phyloP scores from a whole-genome alignment of 441 rosid genomes.

The Euphorbia schlechtendalii region DNA sequence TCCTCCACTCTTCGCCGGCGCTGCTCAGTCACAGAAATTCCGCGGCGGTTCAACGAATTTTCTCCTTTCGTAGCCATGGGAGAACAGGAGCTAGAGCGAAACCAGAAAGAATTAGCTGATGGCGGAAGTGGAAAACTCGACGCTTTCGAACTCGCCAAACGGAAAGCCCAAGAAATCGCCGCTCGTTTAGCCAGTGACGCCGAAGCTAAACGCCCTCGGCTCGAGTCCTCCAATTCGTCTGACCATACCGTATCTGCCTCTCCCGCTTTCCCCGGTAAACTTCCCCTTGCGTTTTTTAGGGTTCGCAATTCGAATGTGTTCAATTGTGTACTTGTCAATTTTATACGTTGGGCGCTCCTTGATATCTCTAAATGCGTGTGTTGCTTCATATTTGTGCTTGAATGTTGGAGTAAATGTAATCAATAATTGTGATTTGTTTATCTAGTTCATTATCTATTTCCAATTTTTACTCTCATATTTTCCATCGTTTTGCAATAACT shows the following conservation, averaged over 20 bases:
- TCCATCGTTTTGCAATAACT: background rate
- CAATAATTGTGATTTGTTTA: background rate
- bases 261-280: slow-evolving; percentile 14
- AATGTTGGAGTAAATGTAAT: background rate
- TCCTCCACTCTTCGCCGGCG: background rate
- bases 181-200: slow-evolving; percentile 20
- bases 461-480: too few species aligned
- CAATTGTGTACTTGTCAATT: background rate
- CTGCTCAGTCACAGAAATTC: slow-evolving; percentile 5
- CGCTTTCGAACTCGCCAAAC: slow-evolving; percentile 23
- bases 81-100: slow-evolving; percentile 11
- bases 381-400: background rate
- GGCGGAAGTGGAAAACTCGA: slow-evolving; percentile 23
- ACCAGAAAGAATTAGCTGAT: slow-evolving; percentile 10
- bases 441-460: background rate
- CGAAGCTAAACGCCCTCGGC: slow-evolving; percentile 24
- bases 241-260: slow-evolving; percentile 7
- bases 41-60: slow-evolving; percentile 11
- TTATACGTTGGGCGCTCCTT: background rate
- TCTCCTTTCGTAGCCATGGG: slow-evolving; percentile 9
- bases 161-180: slow-evolving; percentile 27
- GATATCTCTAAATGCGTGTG: background rate
- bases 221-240: slow-evolving; percentile 7
- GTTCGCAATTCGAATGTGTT: background rate
- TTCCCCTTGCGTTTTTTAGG: background rate